Conservation (phyloP, 208 protist species). For the Crithidia bombi region DNA sequence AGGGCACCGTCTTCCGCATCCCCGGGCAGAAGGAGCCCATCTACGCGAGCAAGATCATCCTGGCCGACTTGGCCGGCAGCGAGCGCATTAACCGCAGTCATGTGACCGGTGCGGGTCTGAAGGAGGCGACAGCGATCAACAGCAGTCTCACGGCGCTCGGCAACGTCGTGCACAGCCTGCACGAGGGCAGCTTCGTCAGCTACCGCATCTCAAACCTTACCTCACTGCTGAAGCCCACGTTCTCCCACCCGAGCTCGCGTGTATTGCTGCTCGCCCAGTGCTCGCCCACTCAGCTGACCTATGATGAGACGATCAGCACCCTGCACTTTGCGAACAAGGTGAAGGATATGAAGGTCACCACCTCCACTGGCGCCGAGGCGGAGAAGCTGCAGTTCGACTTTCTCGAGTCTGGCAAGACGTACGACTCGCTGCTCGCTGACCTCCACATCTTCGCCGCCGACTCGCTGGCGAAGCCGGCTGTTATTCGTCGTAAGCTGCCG, state of each 20-base stretch:
- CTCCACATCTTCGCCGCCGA: conserved; percentile 75
- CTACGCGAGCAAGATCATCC: conserved; percentile 84
- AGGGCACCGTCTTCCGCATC: conserved; percentile 63
- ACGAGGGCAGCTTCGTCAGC: conserved; percentile 81
- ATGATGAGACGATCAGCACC: conserved; percentile 86
- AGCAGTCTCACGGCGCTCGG: conserved; percentile 92
- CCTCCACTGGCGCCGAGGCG: conserved; percentile 38
- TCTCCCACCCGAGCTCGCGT: conserved; percentile 76
- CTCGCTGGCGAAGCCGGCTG: conserved; percentile 36
- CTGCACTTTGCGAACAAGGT: conserved; percentile 93
- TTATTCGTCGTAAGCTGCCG: conserved; percentile 54
- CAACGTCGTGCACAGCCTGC: conserved; percentile 91
- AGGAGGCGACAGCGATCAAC: conserved; percentile 93
- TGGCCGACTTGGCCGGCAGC: conserved; percentile 94
- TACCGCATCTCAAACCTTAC: conserved; percentile 93
- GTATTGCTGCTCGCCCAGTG: conserved; percentile 90
- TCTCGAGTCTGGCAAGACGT: conserved; percentile 52
- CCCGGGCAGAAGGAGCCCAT: conserved; percentile 80
- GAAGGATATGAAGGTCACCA: conserved; percentile 83
- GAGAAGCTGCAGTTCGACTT: conserved; percentile 72
- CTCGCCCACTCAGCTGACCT: conserved; percentile 77
- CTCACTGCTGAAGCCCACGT: conserved; percentile 80
- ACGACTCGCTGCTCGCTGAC: conserved; percentile 73
- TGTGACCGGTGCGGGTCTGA: conserved; percentile 71
- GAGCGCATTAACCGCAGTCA: conserved; percentile 78